These are phyloP conservation scores for Zygosaccharomyces pseudobailii DNA, from an alignment of 1,139 yeast genomes.

Conservation along the genomic window DNA sequence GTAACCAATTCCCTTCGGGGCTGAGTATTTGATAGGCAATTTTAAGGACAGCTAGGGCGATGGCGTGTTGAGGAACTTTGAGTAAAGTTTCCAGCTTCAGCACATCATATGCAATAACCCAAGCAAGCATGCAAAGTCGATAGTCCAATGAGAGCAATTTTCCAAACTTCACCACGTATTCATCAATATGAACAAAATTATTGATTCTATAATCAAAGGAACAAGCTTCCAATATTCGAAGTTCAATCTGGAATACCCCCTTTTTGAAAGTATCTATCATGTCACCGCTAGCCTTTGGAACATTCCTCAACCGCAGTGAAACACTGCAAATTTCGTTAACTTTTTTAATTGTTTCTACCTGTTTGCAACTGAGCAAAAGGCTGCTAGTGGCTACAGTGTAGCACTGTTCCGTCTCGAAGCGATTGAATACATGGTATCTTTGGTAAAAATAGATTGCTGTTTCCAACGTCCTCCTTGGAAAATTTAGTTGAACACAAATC, in stretches of 20 bases:
- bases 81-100: slow-evolving; percentile 68
- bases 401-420: slow-evolving; percentile 43
- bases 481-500: slow-evolving; percentile 49
- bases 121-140: slow-evolving; percentile 51
- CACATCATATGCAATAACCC: slow-evolving; percentile 73
- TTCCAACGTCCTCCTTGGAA: slow-evolving; percentile 63
- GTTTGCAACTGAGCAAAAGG: slow-evolving; percentile 73
- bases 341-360: slow-evolving; percentile 86
- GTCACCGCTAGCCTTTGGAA: slow-evolving; percentile 29
- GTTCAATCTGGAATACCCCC: slow-evolving; percentile 54
- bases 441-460: slow-evolving; percentile 71
- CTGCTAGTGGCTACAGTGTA: slow-evolving; percentile 66
- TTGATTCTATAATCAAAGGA: slow-evolving; percentile 67
- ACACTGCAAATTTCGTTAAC: slow-evolving; percentile 45
- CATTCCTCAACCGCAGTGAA: slow-evolving; percentile 34
- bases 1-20: slow-evolving; percentile 19
- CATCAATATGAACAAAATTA: slow-evolving; percentile 49
- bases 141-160: slow-evolving; percentile 49
- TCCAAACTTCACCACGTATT: slow-evolving; percentile 61
- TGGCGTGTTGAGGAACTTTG: slow-evolving; percentile 73
- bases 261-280: slow-evolving; percentile 48
- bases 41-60: slow-evolving; percentile 63
- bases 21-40: slow-evolving; percentile 43
- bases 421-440: slow-evolving; percentile 60
- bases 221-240: slow-evolving; percentile 66